Evolutionary conservation across 2,329 filamentous ascomycete species (phyloP).

Genomic region (Cytospora mali): DNA sequence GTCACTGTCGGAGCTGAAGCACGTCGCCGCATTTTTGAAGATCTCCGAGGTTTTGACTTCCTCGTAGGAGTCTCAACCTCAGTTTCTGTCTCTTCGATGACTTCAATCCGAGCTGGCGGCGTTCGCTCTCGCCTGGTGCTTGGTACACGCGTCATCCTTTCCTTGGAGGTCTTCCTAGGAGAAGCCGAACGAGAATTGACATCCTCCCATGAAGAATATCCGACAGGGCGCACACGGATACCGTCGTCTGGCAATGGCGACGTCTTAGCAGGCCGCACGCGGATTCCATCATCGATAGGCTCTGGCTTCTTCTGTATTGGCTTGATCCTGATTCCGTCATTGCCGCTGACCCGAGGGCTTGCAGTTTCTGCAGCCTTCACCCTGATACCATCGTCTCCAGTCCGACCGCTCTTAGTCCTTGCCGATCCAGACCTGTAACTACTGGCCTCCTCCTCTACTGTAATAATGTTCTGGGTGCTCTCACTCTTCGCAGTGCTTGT

Average conservation of each 20-base stretch:
- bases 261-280: slow-evolving; percentile 34
- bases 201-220: slow-evolving; percentile 33
- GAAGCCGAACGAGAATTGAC: slow-evolving; percentile 36
- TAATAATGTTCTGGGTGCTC: slow-evolving; percentile 29
- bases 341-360: slow-evolving; percentile 31
- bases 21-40: slow-evolving; percentile 10
- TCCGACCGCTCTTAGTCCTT: slow-evolving; percentile 11
- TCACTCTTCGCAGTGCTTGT: slow-evolving; percentile 28
- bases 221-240: slow-evolving; percentile 37
- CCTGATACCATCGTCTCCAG: slow-evolving; percentile 43
- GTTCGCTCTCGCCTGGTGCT: slow-evolving; percentile 31
- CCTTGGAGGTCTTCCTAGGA: slow-evolving; percentile 34
- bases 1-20: slow-evolving; percentile 29
- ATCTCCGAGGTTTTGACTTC: slow-evolving; percentile 26
- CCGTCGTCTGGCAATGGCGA: slow-evolving; percentile 39
- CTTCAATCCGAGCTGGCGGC: slow-evolving; percentile 35
- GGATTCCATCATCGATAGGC: slow-evolving; percentile 38
- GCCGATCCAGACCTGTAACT: slow-evolving; percentile 23
- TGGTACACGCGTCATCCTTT: slow-evolving; percentile 30
- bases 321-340: slow-evolving; percentile 43
- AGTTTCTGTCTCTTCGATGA: slow-evolving; percentile 42
- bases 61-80: slow-evolving; percentile 33
- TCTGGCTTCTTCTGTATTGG: slow-evolving; percentile 39
- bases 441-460: slow-evolving; percentile 26
- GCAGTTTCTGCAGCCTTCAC: slow-evolving; percentile 37